Evolutionary conservation across 202 grass and related monocot species (phyloP), one percentile per base, ranked within the genome.

Genomic region (Carex arenaria): DNA sequence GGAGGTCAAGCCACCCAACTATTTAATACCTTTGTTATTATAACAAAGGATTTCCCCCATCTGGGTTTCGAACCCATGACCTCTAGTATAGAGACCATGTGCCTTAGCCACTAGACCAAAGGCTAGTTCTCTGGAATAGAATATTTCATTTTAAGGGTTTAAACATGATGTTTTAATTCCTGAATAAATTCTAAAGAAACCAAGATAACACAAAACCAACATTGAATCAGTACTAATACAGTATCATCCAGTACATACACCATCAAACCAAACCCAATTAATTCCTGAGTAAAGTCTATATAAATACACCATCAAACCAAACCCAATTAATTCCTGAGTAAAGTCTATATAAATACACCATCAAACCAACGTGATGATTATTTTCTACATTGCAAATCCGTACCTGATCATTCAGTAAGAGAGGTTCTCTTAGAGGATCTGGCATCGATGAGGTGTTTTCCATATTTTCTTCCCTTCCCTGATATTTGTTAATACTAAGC

Each of bases 351-450:
- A 71, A 69, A 43, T 47, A 22, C 10, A 0, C 10, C 2, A 13
- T 23, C n/a, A 47, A 26, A 11, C 66, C 66, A 34, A 26, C 17
- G 18, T 23, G 43, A 70, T 22, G 18, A 20, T 70, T 54, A 53
- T 54, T 17, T 74, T 26, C 3, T 30, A 55, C 26, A 56, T 31
- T 28, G 5, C 20, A 76, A 76, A 57, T 76, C 28, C 7, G 1
- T 76, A 76, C 72, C 72, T 76, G 51, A 57, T 23, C 66, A 18
- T 10, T 45, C 26, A 34, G 34, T 47, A 63, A 77, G 55, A 85
- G 72, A 55, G 69, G 71, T 32, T 78, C 83, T 76, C 61, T 64
- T 47, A 76, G 30, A 66, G 61, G 8, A 55, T 77, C 54, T 34
- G 30, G 45, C 38, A 78, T n/a, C 34, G 31, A 77, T 49, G 47